Percentiles rank a stretch among this genome's conserved stretches.
Evolutionary conservation across 1,284 basidiomycete species (phyloP).

Genomic region (Coniferiporia weirii): DNA sequence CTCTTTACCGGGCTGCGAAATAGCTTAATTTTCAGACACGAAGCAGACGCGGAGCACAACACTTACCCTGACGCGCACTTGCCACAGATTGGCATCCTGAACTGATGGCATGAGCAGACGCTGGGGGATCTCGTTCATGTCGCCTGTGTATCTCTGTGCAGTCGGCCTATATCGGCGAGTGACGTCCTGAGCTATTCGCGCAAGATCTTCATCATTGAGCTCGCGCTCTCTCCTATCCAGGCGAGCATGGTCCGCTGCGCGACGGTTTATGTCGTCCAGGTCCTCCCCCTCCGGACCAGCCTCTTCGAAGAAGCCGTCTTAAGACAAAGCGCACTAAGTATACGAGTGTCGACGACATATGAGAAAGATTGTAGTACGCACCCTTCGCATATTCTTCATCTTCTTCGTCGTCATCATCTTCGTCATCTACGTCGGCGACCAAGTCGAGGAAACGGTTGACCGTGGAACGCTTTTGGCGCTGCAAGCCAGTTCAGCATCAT

Average conservation of each 20-base stretch:
- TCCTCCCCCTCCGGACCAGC: slow-evolving; percentile 60
- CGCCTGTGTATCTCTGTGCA: slow-evolving; percentile 75
- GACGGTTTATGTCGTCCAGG: slow-evolving; percentile 61
- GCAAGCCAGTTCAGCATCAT: slow-evolving; percentile 21
- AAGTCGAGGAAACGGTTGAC: slow-evolving; percentile 90
- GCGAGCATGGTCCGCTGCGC: slow-evolving; percentile 67
- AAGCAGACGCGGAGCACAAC: neutral
- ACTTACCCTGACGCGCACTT: slow-evolving; percentile 85
- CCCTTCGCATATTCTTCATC: slow-evolving; percentile 79
- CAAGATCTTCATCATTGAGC: slow-evolving; percentile 79
- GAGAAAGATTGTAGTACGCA: slow-evolving; percentile 30
- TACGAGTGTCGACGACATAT: neutral
- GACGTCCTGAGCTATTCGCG: slow-evolving; percentile 82
- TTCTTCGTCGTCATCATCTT: slow-evolving; percentile 93
- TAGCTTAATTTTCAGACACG: neutral
- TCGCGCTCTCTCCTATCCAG: slow-evolving; percentile 75
- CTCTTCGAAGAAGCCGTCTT: slow-evolving; percentile 82
- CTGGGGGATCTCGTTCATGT: slow-evolving; percentile 93
- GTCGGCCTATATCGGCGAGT: slow-evolving; percentile 75
- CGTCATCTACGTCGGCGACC: slow-evolving; percentile 90
- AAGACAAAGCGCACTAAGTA: slow-evolving; percentile 22
- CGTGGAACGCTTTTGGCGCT: slow-evolving; percentile 56
- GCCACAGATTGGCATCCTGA: slow-evolving; percentile 94
- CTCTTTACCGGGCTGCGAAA: slow-evolving; percentile 77
- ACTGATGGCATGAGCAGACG: slow-evolving; percentile 96